These are phyloP conservation scores for Aspergillus felis DNA, from an alignment of 2,329 filamentous ascomycete genomes.

Conservation along the genomic window DNA sequence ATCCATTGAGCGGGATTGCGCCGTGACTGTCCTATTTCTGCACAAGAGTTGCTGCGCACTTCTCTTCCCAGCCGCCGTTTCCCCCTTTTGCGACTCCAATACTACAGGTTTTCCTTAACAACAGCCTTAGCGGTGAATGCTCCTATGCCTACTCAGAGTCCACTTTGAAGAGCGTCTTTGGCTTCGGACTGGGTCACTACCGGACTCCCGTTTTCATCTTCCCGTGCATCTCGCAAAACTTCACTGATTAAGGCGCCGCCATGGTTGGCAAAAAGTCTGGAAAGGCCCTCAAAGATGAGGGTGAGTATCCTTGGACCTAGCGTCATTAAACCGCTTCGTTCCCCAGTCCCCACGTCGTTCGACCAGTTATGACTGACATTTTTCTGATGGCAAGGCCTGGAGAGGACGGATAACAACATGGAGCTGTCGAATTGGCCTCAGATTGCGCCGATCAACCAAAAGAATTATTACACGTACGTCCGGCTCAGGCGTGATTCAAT, in stretches of 20 bases:
- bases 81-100: not conserved
- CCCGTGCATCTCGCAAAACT: not conserved
- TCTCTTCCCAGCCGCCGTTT: not conserved
- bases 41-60: not conserved
- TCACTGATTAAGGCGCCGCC: constrained; percentile 14
- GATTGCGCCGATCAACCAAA: constrained; percentile 92
- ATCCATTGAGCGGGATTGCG: not conserved
- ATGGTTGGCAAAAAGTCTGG: constrained; percentile 67
- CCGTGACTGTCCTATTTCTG: not conserved
- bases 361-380: constrained; percentile 6
- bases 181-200: not conserved
- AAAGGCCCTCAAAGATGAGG: constrained; percentile 59
- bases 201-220: not conserved
- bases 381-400: constrained; percentile 62
- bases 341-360: not conserved
- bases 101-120: not conserved
- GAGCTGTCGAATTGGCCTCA: constrained; percentile 92
- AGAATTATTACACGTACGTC: constrained; percentile 95
- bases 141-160: not conserved
- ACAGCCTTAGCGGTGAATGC: not conserved
- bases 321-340: not conserved
- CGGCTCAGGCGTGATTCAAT: not conserved
- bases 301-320: constrained; percentile 23
- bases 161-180: not conserved
- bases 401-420: constrained; percentile 98